These are phyloP conservation scores for Purshia tridentata DNA, from an alignment of 306 rosid species.

Conservation along the genomic window DNA sequence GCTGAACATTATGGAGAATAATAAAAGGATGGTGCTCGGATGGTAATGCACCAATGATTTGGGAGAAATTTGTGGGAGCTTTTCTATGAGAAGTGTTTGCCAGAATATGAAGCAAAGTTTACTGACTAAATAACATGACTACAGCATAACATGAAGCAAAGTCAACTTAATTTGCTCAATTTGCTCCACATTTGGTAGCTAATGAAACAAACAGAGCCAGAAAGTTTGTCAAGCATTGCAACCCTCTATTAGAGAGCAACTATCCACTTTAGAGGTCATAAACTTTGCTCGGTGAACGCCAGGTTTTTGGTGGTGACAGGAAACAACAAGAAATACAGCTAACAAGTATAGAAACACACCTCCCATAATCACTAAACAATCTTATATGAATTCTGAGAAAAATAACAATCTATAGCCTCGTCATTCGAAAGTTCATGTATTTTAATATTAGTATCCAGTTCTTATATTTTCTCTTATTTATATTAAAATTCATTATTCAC, in stretches of 20 bases:
- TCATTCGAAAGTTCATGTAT: neutral
- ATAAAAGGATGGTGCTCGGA: neutral
- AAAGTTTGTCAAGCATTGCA: neutral
- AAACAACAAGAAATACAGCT: slow-evolving; percentile 7
- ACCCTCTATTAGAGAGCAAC: neutral
- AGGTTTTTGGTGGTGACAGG: neutral
- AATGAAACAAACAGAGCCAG: neutral
- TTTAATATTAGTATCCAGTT: neutral
- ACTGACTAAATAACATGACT: neutral
- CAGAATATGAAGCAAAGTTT: neutral
- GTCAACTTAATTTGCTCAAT: slow-evolving; percentile 6
- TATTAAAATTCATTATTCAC: neutral
- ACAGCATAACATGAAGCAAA: neutral
- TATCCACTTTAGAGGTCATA: neutral
- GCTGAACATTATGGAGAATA: too few relatives aligned
- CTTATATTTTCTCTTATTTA: slow-evolving; percentile 8
- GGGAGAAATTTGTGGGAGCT: neutral
- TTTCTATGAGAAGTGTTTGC: too few relatives aligned
- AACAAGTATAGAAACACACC: neutral
- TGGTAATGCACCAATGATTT: neutral
- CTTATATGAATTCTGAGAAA: neutral
- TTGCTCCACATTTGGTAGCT: slow-evolving; percentile 2
- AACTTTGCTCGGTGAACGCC: neutral
- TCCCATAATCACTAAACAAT: neutral
- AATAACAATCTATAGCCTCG: neutral